Conservation (phyloP, 192 early-diverging fungal species). For the Coemansia sp. region DNA sequence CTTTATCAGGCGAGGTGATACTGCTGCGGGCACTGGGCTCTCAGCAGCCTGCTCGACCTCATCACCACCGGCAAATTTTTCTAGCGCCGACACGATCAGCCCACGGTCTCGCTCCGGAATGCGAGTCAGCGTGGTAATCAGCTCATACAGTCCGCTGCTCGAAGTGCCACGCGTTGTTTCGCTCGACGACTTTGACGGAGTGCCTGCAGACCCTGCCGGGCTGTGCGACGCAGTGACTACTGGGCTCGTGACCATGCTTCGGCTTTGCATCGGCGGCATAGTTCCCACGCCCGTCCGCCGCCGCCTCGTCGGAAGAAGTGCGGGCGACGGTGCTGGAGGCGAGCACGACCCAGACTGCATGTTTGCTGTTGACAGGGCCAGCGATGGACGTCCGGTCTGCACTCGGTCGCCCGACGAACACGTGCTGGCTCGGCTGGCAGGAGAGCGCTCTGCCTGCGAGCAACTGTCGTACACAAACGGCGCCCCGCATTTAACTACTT, state of each 20-base stretch:
- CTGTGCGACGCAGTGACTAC: slow-evolving; percentile 10
- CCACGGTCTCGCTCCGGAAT: slow-evolving; percentile 43
- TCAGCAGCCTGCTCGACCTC: slow-evolving; percentile 7
- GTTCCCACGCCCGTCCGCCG: slow-evolving; percentile 23
- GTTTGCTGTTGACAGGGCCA: slow-evolving; percentile 5
- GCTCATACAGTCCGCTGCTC: slow-evolving; percentile 24
- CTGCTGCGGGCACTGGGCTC: background rate
- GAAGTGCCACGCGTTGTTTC: slow-evolving; percentile 9
- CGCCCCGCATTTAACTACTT: slow-evolving; percentile 37
- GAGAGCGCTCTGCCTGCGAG: slow-evolving; percentile 1
- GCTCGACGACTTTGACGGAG: slow-evolving; percentile 13
- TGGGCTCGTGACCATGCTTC: slow-evolving; percentile 12
- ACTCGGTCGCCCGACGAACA: slow-evolving; percentile 22
- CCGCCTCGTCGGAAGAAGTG: slow-evolving; percentile 23
- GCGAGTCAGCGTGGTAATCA: slow-evolving; percentile 37
- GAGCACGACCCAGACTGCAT: slow-evolving; percentile 23
- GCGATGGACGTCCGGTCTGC: slow-evolving; percentile 1
- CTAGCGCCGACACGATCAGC: slow-evolving; percentile 40
- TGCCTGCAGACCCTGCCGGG: slow-evolving; percentile 16
- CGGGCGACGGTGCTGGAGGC: slow-evolving; percentile 32
- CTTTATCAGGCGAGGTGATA: slow-evolving; percentile 6
- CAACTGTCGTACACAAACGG: slow-evolving; percentile 46
- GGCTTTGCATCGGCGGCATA: slow-evolving; percentile 7
- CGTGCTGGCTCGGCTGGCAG: slow-evolving; percentile 23
- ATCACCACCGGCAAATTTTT: slow-evolving; percentile 12